phyloP scores from a whole-genome alignment of 169 alveolate species.

The Plasmodium blacklocki region DNA sequence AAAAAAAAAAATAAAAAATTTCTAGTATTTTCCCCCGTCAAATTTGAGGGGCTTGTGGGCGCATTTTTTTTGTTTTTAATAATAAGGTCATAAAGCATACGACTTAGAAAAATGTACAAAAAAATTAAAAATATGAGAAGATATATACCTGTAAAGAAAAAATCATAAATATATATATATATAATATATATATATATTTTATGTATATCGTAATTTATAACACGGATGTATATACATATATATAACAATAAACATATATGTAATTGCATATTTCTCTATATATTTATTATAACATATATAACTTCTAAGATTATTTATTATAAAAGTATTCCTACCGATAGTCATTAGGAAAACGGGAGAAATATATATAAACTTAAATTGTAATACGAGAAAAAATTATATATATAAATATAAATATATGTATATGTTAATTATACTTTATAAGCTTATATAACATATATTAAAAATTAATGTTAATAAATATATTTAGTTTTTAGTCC shows the following conservation, averaged over 20 bases:
- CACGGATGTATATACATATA: background rate
- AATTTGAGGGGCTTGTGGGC: slow-evolving; percentile 59
- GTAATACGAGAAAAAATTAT: no score
- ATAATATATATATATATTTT: background rate
- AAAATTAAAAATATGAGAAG: slow-evolving; percentile 28
- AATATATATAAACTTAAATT: background rate
- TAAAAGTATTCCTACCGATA: background rate
- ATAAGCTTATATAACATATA: no score
- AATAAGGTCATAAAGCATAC: slow-evolving; percentile 21
- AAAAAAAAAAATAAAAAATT: slow-evolving; percentile 45
- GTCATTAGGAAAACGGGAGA: slow-evolving; percentile 3
- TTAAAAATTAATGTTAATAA: no score
- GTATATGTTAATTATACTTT: no score
- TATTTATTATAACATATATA: background rate
- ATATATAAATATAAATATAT: no score
- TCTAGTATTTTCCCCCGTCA: slow-evolving; percentile 73
- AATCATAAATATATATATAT: background rate
- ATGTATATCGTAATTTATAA: background rate
- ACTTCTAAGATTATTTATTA: background rate
- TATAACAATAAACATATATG: background rate
- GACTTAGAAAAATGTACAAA: slow-evolving; percentile 41
- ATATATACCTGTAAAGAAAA: slow-evolving; percentile 31
- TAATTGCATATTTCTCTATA: background rate
- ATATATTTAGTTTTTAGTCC: no score
- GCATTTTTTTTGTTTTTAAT: slow-evolving; percentile 42